Conservation (phyloP, 768 basidiomycete genomes). For the Pisolithus orientalis region DNA sequence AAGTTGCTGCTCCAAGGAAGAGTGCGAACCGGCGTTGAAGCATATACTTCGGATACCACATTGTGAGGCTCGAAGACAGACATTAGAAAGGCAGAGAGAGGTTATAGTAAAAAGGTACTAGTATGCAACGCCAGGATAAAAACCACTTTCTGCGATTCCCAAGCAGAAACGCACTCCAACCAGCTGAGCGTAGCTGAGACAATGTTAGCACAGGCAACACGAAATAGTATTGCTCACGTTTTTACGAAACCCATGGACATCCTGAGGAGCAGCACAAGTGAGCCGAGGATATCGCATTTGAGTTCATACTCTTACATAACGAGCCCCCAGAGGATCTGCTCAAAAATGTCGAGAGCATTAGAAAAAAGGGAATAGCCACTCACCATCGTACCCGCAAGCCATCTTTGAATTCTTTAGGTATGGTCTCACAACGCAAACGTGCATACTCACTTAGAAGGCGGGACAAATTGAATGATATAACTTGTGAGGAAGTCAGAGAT, state of each 20-base stretch:
- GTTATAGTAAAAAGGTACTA: slow-evolving; percentile 38
- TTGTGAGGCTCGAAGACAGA: slow-evolving; percentile 38
- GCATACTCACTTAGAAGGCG: slow-evolving; percentile 49
- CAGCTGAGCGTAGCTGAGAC: slow-evolving; percentile 51
- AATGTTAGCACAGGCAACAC: neutral
- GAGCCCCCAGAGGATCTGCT: slow-evolving; percentile 56
- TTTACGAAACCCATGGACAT: slow-evolving; percentile 63
- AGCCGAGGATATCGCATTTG: neutral
- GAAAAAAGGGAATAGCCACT: slow-evolving; percentile 6
- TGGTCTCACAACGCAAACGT: neutral
- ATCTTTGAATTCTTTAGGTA: slow-evolving; percentile 27
- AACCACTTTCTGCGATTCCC: slow-evolving; percentile 62
- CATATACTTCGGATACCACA: slow-evolving; percentile 64
- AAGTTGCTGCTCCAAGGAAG: slow-evolving; percentile 60
- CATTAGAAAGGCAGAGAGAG: neutral
- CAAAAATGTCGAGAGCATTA: neutral
- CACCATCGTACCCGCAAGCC: slow-evolving; percentile 64
- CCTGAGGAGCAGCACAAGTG: slow-evolving; percentile 19
- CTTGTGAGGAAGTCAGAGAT: neutral
- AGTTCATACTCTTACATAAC: slow-evolving; percentile 41
- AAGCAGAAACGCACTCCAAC: slow-evolving; percentile 52
- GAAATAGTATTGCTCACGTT: slow-evolving; percentile 32
- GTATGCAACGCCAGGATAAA: slow-evolving; percentile 71
- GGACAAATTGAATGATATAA: slow-evolving; percentile 51
- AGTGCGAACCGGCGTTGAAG: slow-evolving; percentile 54